Evolutionary conservation across 1,284 basidiomycete species (phyloP).

Genomic region (Hymenochaete sp.): DNA sequence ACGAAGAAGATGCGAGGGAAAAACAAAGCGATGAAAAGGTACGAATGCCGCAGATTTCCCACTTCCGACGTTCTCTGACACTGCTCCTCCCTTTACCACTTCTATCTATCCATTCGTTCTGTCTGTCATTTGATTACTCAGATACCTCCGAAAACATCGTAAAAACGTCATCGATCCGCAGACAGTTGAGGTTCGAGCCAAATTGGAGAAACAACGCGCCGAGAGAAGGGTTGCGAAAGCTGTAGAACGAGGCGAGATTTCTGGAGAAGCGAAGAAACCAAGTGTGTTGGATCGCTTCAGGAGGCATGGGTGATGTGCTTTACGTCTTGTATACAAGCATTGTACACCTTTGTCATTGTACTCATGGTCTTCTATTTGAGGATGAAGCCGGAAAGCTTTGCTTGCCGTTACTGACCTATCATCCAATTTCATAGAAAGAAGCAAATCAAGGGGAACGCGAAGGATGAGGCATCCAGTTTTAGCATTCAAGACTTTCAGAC

Average conservation of each 20-base stretch:
- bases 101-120: neutral
- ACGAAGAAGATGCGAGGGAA: conserved; percentile 36
- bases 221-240: conserved; percentile 40
- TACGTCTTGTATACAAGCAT: too few relatives aligned
- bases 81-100: neutral
- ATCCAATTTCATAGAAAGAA: too few relatives aligned
- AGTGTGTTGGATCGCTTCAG: conserved; percentile 66
- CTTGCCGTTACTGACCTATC: too few relatives aligned
- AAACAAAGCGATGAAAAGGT: conserved; percentile 76
- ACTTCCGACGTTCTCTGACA: neutral
- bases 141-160: conserved; percentile 76
- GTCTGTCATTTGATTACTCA: conserved; percentile 19
- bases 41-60: conserved; percentile 18
- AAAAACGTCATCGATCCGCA: conserved; percentile 90
- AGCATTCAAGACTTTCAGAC: too few relatives aligned
- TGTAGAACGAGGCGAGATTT: conserved; percentile 32
- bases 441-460: too few relatives aligned
- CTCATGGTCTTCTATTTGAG: too few relatives aligned
- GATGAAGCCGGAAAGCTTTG: too few relatives aligned
- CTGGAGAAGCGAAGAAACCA: conserved; percentile 34
- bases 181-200: conserved; percentile 59
- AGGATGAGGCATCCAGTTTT: too few relatives aligned
- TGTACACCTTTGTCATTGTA: too few relatives aligned
- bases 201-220: conserved; percentile 56
- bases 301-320: too few relatives aligned